phyloP scores from a whole-genome alignment of 2,329 filamentous ascomycete species.

The Cercospora sojina region DNA sequence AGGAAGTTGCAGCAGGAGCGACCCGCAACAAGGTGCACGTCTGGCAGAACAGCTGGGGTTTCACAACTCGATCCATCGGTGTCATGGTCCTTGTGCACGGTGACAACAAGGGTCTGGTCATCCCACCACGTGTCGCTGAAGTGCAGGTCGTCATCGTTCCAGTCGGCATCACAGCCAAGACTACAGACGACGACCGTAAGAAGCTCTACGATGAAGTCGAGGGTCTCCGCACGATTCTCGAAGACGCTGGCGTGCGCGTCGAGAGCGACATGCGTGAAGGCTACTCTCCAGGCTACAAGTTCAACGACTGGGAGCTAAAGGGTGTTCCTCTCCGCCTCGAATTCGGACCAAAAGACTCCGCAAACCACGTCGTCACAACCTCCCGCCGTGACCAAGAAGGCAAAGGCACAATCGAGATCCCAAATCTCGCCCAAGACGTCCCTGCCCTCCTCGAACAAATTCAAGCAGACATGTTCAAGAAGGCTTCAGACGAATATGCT shows the following conservation, averaged over 20 bases:
- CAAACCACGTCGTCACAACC: conserved; percentile 77
- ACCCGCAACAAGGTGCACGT: conserved; percentile 79
- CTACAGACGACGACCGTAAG: conserved; percentile 72
- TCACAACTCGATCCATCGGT: conserved; percentile 94
- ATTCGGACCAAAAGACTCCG: conserved; percentile 91
- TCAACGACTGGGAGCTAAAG: conserved; percentile 98
- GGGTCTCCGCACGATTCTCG: conserved; percentile 66
- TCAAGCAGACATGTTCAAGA: conserved; percentile 74
- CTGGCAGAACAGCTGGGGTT: conserved; percentile 99
- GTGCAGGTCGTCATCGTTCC: conserved; percentile 84
- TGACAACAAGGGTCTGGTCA: conserved; percentile 90
- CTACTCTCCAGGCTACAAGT: conserved; percentile 94
- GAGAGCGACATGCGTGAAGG: conserved; percentile 84
- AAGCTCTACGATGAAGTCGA: conserved; percentile 75
- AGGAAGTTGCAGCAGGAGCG: conserved; percentile 60
- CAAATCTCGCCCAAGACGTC: conserved; percentile 70
- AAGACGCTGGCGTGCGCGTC: conserved; percentile 70
- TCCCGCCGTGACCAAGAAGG: conserved; percentile 79
- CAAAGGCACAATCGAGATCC: conserved; percentile 78
- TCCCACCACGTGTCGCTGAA: conserved; percentile 87
- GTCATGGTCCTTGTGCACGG: conserved; percentile 99
- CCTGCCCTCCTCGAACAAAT: conserved; percentile 84
- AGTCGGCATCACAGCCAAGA: conserved; percentile 89
- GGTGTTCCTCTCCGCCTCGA: conserved; percentile 92
- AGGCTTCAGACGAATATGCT: conserved; percentile 75